Evolutionary conservation across 176 grass and related monocot species (phyloP), one percentile per base, ranked within the genome.

Genomic region (Elymus sibiricus): DNA sequence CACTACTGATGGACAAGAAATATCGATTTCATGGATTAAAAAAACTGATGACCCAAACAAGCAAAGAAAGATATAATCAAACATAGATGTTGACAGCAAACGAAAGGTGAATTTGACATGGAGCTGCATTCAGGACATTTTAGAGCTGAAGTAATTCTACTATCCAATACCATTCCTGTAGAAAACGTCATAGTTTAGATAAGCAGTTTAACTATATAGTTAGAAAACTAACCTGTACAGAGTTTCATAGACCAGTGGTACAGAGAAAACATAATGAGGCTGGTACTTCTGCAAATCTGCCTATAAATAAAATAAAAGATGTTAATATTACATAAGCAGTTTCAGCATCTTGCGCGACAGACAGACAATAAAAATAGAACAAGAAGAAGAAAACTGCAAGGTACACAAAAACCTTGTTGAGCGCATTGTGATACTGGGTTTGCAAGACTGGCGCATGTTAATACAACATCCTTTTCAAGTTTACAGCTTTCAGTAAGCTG

Each of bases 211-310:
- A 61, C 58, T 56, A 55, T 55, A 21, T 55, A 74, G 22, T 60
- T 67, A 19, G 49, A 62, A 38, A 82, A 83, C 87, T 34, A 81
- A 98, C 96, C 90, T 98, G 90, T 98, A 98, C 67, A 98, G 83
- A 63, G 92, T 98, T 89, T 98, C 96, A 89, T 92, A 98, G 31
- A 98, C 93, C 88, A 95, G 51, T 37, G 96, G 96, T 49, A 98
- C 93, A 31, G 93, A 95, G 87, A 98, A 68, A 73, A 98, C 56
- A 61, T 90, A 98, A 6, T 94, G 93, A 63, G 96, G 96, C 91
- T 94, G 88, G 81, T 94, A 95, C 29, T 53, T 80, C 85, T 98
- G 89, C 92, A 98, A 95, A 92, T 98, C 96, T 85, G 95, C 87
- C 96, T 98, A 93, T 79, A 72, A 89, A 82, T 37, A 92, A 86